Percentiles rank a stretch among this genome's conserved stretches.
These are phyloP conservation scores for Phytophthora pisi DNA, from an alignment of 352 stramenopile species.

Conservation along the genomic window DNA sequence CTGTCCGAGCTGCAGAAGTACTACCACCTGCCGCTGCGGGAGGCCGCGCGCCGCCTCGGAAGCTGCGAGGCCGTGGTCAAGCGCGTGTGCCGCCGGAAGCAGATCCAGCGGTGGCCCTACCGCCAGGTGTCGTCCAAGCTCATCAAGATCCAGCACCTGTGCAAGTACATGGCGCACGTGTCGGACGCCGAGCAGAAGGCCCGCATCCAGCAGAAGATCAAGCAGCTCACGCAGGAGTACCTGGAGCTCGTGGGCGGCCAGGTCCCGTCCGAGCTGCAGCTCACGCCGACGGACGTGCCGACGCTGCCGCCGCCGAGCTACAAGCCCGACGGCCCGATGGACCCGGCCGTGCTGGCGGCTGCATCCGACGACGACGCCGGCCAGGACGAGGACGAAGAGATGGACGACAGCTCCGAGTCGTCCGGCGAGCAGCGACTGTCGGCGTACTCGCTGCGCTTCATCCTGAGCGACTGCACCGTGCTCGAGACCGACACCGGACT, in stretches of 20 bases:
- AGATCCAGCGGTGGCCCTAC: slow-evolving; percentile 86
- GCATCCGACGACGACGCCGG: slow-evolving; percentile 54
- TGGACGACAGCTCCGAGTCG: slow-evolving; percentile 39
- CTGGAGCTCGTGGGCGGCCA: slow-evolving; percentile 77
- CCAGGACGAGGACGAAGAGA: slow-evolving; percentile 52
- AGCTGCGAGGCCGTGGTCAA: slow-evolving; percentile 86
- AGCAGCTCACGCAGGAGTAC: slow-evolving; percentile 83
- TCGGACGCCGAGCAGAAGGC: slow-evolving; percentile 69
- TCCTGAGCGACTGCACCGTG: slow-evolving; percentile 76
- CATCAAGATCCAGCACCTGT: slow-evolving; percentile 87
- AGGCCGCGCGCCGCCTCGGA: slow-evolving; percentile 73
- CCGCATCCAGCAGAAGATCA: slow-evolving; percentile 80
- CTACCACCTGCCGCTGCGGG: slow-evolving; percentile 83
- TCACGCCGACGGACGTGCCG: slow-evolving; percentile 56
- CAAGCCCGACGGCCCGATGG: slow-evolving; percentile 47
- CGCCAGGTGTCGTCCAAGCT: slow-evolving; percentile 86
- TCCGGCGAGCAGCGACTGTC: slow-evolving; percentile 48
- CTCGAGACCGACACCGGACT: slow-evolving; percentile 68
- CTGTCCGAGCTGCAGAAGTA: slow-evolving; percentile 84
- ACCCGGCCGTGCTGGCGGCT: slow-evolving; percentile 58
- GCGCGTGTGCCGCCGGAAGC: slow-evolving; percentile 77
- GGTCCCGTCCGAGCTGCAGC: slow-evolving; percentile 74
- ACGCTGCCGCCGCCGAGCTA: slow-evolving; percentile 56
- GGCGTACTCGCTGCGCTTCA: slow-evolving; percentile 83
- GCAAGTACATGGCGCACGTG: slow-evolving; percentile 86